Percentiles rank a stretch among this genome's conserved stretches.
Evolutionary conservation across 768 basidiomycete genomes (phyloP).

Genomic region (Lactarius vividus): DNA sequence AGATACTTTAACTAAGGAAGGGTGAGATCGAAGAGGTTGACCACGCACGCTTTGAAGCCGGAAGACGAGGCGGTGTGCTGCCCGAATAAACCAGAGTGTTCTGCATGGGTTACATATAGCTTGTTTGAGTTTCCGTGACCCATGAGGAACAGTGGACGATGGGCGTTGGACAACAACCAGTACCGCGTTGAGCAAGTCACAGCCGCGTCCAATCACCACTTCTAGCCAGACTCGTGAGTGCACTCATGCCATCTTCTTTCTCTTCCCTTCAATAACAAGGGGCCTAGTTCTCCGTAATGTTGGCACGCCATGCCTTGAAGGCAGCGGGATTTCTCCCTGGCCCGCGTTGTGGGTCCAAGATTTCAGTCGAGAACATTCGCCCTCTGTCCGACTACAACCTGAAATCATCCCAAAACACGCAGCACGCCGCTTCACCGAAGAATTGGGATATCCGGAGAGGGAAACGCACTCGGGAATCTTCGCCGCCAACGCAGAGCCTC

Average conservation of each 20-base stretch:
- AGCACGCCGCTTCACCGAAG: background rate
- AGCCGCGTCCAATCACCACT: background rate
- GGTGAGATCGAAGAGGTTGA: slow-evolving; percentile 24
- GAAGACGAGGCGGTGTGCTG: slow-evolving; percentile 74
- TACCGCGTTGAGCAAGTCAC: background rate
- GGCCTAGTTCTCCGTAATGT: slow-evolving; percentile 1
- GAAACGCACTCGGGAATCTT: background rate
- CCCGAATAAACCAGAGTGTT: slow-evolving; percentile 77
- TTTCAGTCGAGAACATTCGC: background rate
- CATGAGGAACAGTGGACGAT: slow-evolving; percentile 41
- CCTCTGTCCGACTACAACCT: background rate
- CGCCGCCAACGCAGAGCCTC: background rate
- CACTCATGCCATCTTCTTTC: background rate
- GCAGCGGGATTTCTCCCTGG: background rate
- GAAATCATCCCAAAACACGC: background rate
- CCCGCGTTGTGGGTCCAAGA: background rate
- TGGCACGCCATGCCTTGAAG: slow-evolving; percentile 8
- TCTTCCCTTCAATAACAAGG: background rate
- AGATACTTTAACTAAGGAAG: slow-evolving; percentile 12
- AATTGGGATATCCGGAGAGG: background rate
- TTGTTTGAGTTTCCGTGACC: slow-evolving; percentile 87
- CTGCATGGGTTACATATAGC: slow-evolving; percentile 85
- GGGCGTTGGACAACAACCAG: background rate
- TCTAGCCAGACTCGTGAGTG: slow-evolving; percentile 1
- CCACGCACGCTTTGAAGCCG: slow-evolving; percentile 64